phyloP scores from a whole-genome alignment of 2,329 filamentous ascomycete genomes.

The Fusarium burgessii region DNA sequence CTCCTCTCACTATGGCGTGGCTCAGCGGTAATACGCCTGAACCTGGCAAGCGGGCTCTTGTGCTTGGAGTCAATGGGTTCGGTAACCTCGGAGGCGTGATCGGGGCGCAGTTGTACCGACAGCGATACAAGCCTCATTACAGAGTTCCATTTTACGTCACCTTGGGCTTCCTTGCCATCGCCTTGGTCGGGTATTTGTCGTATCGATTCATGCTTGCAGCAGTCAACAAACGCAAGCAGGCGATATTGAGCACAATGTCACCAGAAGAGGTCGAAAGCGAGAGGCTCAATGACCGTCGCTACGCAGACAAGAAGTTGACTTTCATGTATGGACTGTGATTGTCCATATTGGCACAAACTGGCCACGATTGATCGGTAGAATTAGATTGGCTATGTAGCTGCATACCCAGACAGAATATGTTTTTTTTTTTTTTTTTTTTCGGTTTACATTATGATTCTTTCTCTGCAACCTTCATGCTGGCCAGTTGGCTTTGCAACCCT shows the following conservation, averaged over 20 bases:
- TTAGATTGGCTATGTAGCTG: slow-evolving; percentile 19
- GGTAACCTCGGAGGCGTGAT: slow-evolving; percentile 46
- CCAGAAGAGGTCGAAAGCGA: slow-evolving; percentile 44
- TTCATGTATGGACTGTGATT: slow-evolving; percentile 46
- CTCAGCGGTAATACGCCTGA: slow-evolving; percentile 48
- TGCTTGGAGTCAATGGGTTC: slow-evolving; percentile 47
- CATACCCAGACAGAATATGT: slow-evolving; percentile 1
- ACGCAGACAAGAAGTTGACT: slow-evolving; percentile 47
- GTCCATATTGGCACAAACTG: neutral
- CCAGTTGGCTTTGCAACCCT: slow-evolving; percentile 72
- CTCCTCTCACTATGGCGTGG: slow-evolving; percentile 46
- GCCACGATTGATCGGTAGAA: slow-evolving; percentile 7
- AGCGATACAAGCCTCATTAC: slow-evolving; percentile 40
- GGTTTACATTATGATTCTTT: slow-evolving; percentile 38
- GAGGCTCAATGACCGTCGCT: slow-evolving; percentile 41
- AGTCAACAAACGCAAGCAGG: slow-evolving; percentile 39
- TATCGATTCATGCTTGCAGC: slow-evolving; percentile 40
- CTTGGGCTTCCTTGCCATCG: slow-evolving; percentile 39
- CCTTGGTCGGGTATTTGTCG: slow-evolving; percentile 40
- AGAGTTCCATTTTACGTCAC: slow-evolving; percentile 46
- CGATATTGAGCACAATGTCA: slow-evolving; percentile 35
- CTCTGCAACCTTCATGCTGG: slow-evolving; percentile 45
- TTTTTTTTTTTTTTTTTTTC: neutral
- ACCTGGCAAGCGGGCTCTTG: slow-evolving; percentile 45
- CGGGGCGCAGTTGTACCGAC: slow-evolving; percentile 44